Evolutionary conservation across 139 green algal species (phyloP).

Genomic region (Dunaliella primolecta): DNA sequence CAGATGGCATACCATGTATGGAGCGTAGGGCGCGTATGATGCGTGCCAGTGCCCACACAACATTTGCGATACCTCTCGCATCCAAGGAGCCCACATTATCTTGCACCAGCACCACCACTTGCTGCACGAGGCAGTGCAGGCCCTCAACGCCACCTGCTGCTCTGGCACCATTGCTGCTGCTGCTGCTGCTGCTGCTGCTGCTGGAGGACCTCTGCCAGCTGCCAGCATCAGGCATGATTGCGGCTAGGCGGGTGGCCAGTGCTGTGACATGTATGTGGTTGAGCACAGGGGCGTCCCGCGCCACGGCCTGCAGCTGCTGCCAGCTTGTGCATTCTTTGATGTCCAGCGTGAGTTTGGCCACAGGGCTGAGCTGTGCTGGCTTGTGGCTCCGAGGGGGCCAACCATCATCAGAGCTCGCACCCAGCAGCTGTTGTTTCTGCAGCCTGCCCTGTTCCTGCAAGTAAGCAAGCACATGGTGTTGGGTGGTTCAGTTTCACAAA

Average conservation of each 20-base stretch:
- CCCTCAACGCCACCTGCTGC: not conserved
- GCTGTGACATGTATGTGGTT: not conserved
- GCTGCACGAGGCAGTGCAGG: not conserved
- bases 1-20: not conserved
- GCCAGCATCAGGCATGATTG: not conserved
- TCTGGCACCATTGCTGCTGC: not conserved
- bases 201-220: not conserved
- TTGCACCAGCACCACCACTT: not conserved
- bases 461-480: too few relatives aligned
- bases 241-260: not conserved
- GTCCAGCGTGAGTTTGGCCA: not conserved
- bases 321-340: not conserved
- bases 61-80: not conserved
- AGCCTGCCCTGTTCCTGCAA: too few relatives aligned
- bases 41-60: not conserved
- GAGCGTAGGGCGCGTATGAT: not conserved
- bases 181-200: not conserved
- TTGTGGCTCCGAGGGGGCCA: too few relatives aligned
- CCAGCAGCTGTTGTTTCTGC: too few relatives aligned
- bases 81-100: not conserved
- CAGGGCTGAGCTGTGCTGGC: not conserved
- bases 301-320: not conserved
- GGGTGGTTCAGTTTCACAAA: too few relatives aligned
- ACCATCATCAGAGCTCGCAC: too few relatives aligned
- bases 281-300: not conserved